phyloP scores from a whole-genome alignment of 768 basidiomycete species.

The Scleroderma citrinum region DNA sequence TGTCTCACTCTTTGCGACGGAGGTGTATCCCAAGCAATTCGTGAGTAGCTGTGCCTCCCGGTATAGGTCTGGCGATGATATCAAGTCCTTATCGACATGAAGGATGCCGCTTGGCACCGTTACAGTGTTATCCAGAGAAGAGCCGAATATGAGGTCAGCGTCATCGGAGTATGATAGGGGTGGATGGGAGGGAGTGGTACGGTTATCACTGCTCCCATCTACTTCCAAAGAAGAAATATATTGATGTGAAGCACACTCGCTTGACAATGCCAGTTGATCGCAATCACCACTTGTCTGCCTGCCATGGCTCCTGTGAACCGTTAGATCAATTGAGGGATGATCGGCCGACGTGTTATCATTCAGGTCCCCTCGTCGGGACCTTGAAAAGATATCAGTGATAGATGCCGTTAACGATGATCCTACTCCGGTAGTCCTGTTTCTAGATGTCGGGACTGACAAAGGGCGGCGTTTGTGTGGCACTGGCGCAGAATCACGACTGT shows the following conservation, averaged over 20 bases:
- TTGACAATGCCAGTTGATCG: too few species aligned
- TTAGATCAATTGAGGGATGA: too few species aligned
- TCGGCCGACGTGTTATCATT: too few species aligned
- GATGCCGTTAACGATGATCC: slow-evolving; percentile 33
- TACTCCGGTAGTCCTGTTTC: slow-evolving; percentile 9
- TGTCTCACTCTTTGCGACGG: slow-evolving; percentile 31
- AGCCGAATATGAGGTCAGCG: slow-evolving; percentile 51
- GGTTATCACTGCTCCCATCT: too few species aligned
- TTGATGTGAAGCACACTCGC: too few species aligned
- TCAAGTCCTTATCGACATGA: slow-evolving; percentile 40
- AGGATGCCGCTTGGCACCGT: slow-evolving; percentile 42
- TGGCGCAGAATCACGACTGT: slow-evolving; percentile 25
- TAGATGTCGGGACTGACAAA: slow-evolving; percentile 1
- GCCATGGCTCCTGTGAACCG: too few species aligned
- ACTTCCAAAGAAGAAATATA: too few species aligned
- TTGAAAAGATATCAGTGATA: slow-evolving; percentile 30
- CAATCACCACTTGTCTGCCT: too few species aligned
- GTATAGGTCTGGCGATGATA: slow-evolving; percentile 39
- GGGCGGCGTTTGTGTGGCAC: slow-evolving; percentile 3
- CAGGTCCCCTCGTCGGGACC: too few species aligned
- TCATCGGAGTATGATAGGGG: slow-evolving; percentile 54
- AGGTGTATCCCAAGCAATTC: slow-evolving; percentile 55
- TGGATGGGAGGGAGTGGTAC: slow-evolving; percentile 45
- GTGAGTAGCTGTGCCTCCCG: slow-evolving; percentile 64
- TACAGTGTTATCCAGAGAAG: slow-evolving; percentile 39